Percentiles rank a stretch among this genome's conserved stretches.
These are phyloP conservation scores for Rosa multiflora DNA, from an alignment of 306 rosid species.

Conservation along the genomic window DNA sequence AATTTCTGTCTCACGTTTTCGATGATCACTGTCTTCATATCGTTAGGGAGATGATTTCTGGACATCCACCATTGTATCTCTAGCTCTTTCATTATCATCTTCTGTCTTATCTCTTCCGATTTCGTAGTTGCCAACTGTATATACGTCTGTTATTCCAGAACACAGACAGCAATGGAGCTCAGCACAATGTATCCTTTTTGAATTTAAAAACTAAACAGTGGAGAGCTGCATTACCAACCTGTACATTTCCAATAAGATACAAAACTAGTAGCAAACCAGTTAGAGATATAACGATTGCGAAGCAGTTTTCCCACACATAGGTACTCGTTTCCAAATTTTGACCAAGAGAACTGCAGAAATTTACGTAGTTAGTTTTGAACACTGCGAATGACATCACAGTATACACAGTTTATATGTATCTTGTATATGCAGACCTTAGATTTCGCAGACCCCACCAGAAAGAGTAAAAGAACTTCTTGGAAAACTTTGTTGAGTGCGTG, in stretches of 20 bases:
- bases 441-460: conserved; percentile 49
- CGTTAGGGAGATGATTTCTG: neutral
- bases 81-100: conserved; percentile 6
- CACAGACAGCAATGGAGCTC: neutral
- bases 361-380: neutral
- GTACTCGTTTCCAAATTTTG: conserved; percentile 22
- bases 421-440: conserved; percentile 7
- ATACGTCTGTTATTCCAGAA: neutral
- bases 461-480: conserved; percentile 28
- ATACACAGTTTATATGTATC: neutral
- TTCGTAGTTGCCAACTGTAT: conserved; percentile 15
- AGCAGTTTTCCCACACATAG: conserved; percentile 7
- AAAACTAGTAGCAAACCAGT: conserved; percentile 20
- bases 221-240: conserved; percentile 19
- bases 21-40: conserved; percentile 4
- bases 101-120: conserved; percentile 7
- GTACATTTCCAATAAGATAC: conserved; percentile 23
- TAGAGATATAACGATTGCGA: conserved; percentile 20
- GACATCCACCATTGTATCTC: conserved; percentile 15
- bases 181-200: neutral
- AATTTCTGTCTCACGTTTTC: neutral
- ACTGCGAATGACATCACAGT: neutral
- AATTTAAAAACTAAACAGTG: neutral
- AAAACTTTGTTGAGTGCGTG: conserved; percentile 1
- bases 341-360: conserved; percentile 15